Percentiles rank a stretch among this genome's conserved stretches.
These are phyloP conservation scores for Pittosporum tobira DNA, from an alignment of 129 eudicot genomes.

Conservation along the genomic window DNA sequence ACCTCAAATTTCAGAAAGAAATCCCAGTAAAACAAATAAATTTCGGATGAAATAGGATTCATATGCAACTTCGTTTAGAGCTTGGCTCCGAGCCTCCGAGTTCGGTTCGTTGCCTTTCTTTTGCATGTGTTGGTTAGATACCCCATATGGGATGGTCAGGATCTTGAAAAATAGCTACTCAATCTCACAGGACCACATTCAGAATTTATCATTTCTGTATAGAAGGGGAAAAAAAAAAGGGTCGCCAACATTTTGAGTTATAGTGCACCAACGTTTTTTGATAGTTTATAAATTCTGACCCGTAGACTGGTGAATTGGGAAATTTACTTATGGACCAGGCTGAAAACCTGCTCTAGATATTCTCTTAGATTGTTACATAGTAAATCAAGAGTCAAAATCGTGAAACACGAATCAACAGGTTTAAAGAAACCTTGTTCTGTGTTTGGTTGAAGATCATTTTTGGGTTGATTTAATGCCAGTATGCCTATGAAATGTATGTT, in stretches of 20 bases:
- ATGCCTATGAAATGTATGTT: no score
- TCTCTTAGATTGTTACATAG: no score
- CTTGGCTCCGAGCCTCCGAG: no score
- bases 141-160: neutral
- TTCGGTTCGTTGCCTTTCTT: neutral
- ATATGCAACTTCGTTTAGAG: no score
- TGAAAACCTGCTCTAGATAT: neutral
- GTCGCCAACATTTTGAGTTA: neutral
- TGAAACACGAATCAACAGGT: no score
- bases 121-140: neutral
- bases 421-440: no score
- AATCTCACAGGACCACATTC: constrained; percentile 9
- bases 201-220: neutral
- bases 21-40: no score
- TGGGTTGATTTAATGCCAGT: no score
- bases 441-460: no score
- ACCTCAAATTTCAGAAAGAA: no score
- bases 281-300: neutral
- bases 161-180: constrained; percentile 3
- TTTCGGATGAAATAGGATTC: no score
- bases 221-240: neutral
- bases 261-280: neutral
- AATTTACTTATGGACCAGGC: neutral
- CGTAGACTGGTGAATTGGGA: neutral
- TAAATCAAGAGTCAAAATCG: no score